Conservation (phyloP, 768 basidiomycete species). For the Termitomyces sp. region DNA sequence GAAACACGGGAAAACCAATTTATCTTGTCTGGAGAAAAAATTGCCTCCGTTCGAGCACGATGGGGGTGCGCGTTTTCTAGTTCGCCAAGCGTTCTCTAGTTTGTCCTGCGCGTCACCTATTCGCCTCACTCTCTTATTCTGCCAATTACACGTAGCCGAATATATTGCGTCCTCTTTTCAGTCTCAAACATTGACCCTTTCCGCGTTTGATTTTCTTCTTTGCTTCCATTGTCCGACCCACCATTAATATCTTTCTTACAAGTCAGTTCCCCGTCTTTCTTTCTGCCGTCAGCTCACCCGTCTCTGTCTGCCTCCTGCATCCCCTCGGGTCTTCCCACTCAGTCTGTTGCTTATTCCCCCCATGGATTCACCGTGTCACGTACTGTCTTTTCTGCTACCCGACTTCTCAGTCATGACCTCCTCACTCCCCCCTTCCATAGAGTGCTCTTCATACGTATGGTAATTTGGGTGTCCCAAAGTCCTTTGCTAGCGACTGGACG, state of each 20-base stretch:
- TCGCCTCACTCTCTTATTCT: neutral
- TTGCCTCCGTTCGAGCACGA: slow-evolving; percentile 23
- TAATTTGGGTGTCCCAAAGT: slow-evolving; percentile 43
- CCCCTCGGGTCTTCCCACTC: slow-evolving; percentile 67
- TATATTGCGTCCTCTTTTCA: slow-evolving; percentile 21
- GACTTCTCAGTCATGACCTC: neutral
- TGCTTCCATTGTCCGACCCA: slow-evolving; percentile 19
- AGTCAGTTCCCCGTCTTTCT: neutral
- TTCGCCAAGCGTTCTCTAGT: slow-evolving; percentile 4
- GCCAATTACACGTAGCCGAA: slow-evolving; percentile 11
- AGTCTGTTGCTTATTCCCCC: slow-evolving; percentile 61
- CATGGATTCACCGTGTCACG: slow-evolving; percentile 54
- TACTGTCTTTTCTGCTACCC: slow-evolving; percentile 24
- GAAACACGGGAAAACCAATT: slow-evolving; percentile 30
- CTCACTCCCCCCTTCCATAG: slow-evolving; percentile 21
- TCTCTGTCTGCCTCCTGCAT: slow-evolving; percentile 51
- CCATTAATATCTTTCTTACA: slow-evolving; percentile 10
- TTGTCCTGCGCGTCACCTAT: neutral
- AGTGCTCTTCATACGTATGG: slow-evolving; percentile 35
- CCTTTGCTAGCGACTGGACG: slow-evolving; percentile 6
- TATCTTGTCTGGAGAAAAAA: slow-evolving; percentile 22
- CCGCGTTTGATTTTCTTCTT: slow-evolving; percentile 15
- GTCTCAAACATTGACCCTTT: slow-evolving; percentile 24
- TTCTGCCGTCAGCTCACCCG: slow-evolving; percentile 8
- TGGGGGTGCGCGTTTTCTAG: neutral